phyloP scores from a whole-genome alignment of 169 alveolate species.

The Eimeria zaria region DNA sequence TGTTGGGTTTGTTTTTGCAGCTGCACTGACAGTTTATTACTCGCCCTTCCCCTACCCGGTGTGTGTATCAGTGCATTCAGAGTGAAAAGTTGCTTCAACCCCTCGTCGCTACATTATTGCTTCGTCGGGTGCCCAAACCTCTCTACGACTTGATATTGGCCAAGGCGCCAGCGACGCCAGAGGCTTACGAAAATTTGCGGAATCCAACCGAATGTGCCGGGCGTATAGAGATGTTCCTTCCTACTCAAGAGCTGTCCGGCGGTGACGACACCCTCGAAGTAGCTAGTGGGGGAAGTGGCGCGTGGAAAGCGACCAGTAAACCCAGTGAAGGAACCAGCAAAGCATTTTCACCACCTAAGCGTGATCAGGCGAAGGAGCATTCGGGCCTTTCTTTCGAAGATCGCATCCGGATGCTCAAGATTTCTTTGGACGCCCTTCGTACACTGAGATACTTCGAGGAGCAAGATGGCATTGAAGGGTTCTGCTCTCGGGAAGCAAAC shows the following conservation, averaged over 20 bases:
- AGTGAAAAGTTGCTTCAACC: constrained; percentile 43
- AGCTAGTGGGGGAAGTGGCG: neutral
- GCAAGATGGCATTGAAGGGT: neutral
- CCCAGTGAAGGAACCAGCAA: neutral
- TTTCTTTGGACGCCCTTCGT: neutral
- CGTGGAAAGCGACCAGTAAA: neutral
- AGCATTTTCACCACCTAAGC: neutral
- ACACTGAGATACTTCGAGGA: neutral
- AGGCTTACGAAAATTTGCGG: constrained; percentile 52
- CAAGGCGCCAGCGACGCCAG: constrained; percentile 29
- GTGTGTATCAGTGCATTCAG: constrained; percentile 62
- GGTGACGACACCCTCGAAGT: neutral
- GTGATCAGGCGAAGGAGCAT: neutral
- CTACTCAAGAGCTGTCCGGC: constrained; percentile 19
- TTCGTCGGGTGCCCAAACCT: constrained; percentile 35
- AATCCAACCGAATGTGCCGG: constrained; percentile 64
- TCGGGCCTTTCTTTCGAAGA: constrained; percentile 13
- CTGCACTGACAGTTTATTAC: neutral
- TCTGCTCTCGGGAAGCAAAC: neutral
- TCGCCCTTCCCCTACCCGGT: neutral
- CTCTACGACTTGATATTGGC: constrained; percentile 39
- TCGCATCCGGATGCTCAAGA: constrained; percentile 13
- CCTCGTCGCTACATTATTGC: constrained; percentile 14
- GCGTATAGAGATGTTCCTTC: constrained; percentile 34
- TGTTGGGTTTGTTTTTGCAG: neutral